A percentile compares a stretch with the other conserved stretches of the same genome.
phyloP scores from a whole-genome alignment of 2,329 filamentous ascomycete genomes.

The Trichoderma atrobrunneum region DNA sequence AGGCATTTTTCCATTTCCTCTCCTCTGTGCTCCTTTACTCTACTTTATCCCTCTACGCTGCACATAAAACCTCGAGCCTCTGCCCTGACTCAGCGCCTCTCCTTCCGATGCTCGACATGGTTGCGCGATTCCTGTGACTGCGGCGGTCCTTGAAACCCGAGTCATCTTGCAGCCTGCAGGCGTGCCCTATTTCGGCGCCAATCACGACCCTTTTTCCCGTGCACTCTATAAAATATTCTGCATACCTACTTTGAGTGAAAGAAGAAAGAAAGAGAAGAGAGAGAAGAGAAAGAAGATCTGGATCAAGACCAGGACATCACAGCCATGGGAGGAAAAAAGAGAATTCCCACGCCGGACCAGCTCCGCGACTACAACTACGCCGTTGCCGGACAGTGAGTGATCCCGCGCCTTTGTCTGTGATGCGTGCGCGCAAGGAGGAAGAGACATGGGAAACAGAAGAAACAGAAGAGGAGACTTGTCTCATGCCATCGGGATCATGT shows the following conservation, averaged over 20 bases:
- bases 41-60: not conserved
- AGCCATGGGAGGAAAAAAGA: constrained; percentile 17
- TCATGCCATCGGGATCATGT: not conserved
- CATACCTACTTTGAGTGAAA: not conserved
- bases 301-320: not conserved
- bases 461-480: not conserved
- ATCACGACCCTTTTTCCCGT: not conserved
- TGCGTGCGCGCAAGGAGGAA: not conserved
- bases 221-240: not conserved
- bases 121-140: constrained; percentile 11
- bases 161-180: constrained; percentile 1
- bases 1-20: not conserved
- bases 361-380: constrained; percentile 70
- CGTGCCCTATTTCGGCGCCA: constrained; percentile 1
- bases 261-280: not conserved
- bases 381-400: constrained; percentile 78
- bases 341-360: constrained; percentile 56
- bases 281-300: not conserved
- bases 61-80: not conserved
- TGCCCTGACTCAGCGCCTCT: not conserved
- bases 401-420: not conserved
- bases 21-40: not conserved
- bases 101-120: not conserved
- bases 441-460: not conserved
- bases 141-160: constrained; percentile 13